Evolutionary conservation across 1,284 basidiomycete genomes (phyloP).

Genomic region (Moesziomyces antarcticus): DNA sequence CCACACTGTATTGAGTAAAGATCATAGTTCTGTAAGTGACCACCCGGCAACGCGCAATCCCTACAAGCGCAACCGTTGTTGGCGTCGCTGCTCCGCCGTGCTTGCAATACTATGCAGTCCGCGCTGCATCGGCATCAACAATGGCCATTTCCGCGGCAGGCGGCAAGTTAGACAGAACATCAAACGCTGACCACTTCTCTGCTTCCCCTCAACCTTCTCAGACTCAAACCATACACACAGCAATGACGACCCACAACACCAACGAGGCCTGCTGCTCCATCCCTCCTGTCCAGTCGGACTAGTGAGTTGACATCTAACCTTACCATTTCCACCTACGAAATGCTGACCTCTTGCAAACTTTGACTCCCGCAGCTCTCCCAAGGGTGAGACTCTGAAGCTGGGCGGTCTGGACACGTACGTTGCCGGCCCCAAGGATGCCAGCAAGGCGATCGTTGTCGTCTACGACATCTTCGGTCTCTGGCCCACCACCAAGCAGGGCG

Average conservation of each 20-base stretch:
- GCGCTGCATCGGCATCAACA: too few relatives aligned
- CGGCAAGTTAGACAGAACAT: too few relatives aligned
- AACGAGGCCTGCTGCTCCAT: conserved; percentile 70
- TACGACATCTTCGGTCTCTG: conserved; percentile 76
- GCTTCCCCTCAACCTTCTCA: background rate
- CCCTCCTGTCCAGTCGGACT: conserved; percentile 70
- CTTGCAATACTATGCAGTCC: too few relatives aligned
- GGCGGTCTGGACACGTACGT: conserved; percentile 55
- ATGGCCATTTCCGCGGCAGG: too few relatives aligned
- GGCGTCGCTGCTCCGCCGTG: too few relatives aligned
- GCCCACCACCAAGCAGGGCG: conserved; percentile 70
- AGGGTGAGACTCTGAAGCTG: conserved; percentile 67
- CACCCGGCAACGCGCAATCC: too few relatives aligned
- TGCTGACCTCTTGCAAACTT: background rate
- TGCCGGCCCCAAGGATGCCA: conserved; percentile 69
- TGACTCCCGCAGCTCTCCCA: conserved; percentile 64
- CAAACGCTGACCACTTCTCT: background rate
- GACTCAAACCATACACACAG: conserved; percentile 21
- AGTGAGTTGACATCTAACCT: conserved; percentile 47
- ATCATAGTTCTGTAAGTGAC: too few relatives aligned
- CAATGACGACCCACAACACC: conserved; percentile 52
- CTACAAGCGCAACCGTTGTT: too few relatives aligned
- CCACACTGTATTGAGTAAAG: too few relatives aligned
- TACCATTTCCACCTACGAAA: background rate
- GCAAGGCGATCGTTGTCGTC: conserved; percentile 73